Evolutionary conservation across 1,284 basidiomycete species (phyloP).

Genomic region (Mrakiaceae sp.): DNA sequence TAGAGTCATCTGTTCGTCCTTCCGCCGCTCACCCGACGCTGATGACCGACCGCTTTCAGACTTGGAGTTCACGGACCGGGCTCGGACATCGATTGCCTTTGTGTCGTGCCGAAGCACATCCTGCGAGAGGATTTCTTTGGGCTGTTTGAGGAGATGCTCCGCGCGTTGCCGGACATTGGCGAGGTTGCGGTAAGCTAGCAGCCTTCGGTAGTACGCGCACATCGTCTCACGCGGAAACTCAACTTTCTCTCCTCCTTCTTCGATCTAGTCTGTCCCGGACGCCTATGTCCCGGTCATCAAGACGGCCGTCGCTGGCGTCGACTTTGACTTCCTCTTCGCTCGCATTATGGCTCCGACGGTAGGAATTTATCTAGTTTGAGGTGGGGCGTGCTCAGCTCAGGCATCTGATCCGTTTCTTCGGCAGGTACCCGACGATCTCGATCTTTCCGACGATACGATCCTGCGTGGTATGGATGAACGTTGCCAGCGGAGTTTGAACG

Average conservation of each 20-base stretch:
- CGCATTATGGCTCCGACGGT: constrained; percentile 34
- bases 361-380: background rate
- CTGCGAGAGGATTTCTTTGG: constrained; percentile 93
- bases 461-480: constrained; percentile 88
- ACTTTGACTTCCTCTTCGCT: constrained; percentile 90
- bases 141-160: constrained; percentile 80
- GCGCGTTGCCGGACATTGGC: constrained; percentile 69
- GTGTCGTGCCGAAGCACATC: constrained; percentile 93
- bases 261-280: constrained; percentile 72
- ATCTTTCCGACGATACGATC: constrained; percentile 81
- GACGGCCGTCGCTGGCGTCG: constrained; percentile 80
- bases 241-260: background rate
- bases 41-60: constrained; percentile 21
- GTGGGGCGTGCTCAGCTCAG: background rate
- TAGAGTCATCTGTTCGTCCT: too few species aligned
- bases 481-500: constrained; percentile 88
- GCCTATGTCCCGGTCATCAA: constrained; percentile 95
- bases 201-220: background rate
- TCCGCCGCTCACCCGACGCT: background rate
- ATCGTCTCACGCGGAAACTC: background rate
- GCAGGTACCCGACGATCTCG: constrained; percentile 79
- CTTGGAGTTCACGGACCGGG: constrained; percentile 94
- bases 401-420: constrained; percentile 18
- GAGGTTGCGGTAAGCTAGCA: constrained; percentile 68
- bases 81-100: constrained; percentile 96